Percentiles rank a stretch among this genome's conserved stretches.
These are phyloP conservation scores for Glonium stellatum DNA, from an alignment of 495 filamentous ascomycete genomes.

Conservation along the genomic window DNA sequence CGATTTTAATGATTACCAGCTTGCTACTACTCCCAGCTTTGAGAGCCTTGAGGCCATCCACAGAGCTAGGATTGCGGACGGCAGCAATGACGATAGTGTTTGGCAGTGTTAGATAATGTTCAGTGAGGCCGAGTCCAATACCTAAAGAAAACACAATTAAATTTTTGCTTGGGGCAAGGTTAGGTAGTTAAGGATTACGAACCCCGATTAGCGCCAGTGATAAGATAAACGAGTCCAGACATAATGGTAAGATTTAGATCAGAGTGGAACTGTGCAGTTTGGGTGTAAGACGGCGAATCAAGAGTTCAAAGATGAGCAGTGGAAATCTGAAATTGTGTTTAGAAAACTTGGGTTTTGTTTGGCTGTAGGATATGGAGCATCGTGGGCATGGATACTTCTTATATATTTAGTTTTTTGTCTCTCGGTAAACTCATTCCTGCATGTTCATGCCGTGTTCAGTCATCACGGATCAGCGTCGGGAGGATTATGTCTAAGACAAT, in stretches of 20 bases:
- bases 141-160: conserved; percentile 33
- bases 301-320: not conserved
- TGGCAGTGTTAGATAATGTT: conserved; percentile 38
- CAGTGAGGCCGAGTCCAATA: conserved; percentile 42
- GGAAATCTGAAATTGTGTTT: not conserved
- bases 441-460: too few species aligned
- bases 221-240: conserved; percentile 1
- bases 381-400: too few species aligned
- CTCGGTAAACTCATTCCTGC: too few species aligned
- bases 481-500: too few species aligned
- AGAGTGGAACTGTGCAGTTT: not conserved
- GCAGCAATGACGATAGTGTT: conserved; percentile 46
- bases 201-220: conserved; percentile 6
- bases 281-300: too few species aligned
- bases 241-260: not conserved
- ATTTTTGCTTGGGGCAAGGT: not conserved
- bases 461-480: too few species aligned
- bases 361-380: too few species aligned
- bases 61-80: conserved; percentile 35
- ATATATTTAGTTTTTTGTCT: too few species aligned
- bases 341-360: not conserved
- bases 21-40: conserved; percentile 32
- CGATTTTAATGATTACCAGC: conserved; percentile 40
- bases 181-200: not conserved
- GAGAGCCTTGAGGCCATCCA: conserved; percentile 28